A percentile compares a stretch with the other conserved stretches of the same genome.
Evolutionary conservation across 257 asterid species (phyloP).

Genomic region (Penstemon davidsonii): DNA sequence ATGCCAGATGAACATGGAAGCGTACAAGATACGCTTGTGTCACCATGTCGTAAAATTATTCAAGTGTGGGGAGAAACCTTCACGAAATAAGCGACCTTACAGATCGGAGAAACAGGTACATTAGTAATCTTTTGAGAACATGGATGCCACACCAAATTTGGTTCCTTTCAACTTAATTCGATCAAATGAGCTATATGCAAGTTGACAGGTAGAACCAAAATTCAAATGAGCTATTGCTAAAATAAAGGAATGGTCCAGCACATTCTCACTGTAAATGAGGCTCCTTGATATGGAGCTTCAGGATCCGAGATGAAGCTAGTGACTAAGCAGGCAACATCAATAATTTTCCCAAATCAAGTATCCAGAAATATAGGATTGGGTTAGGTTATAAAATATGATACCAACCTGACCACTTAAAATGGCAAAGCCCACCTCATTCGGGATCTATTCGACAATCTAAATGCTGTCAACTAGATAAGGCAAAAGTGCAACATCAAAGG

Average conservation of each 20-base stretch:
- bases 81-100: background rate
- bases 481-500: background rate
- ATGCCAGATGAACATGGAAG: background rate
- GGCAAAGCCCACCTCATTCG: background rate
- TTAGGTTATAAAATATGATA: too few species aligned
- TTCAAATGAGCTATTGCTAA: background rate
- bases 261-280: background rate
- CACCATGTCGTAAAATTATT: background rate
- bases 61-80: background rate
- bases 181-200: constrained; percentile 13
- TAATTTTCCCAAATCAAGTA: too few species aligned
- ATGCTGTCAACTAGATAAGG: background rate
- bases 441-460: too few species aligned
- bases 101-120: too few species aligned
- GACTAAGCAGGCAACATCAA: too few species aligned
- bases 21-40: background rate
- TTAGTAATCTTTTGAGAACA: background rate
- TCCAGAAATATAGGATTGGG: too few species aligned
- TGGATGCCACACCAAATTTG: background rate
- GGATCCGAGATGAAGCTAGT: too few species aligned
- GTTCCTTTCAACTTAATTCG: background rate
- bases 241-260: background rate
- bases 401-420: too few species aligned
- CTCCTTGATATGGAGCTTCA: background rate
- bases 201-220: background rate